These are phyloP conservation scores for Chionographis japonica DNA, from an alignment of 106 monocot genomes.

Conservation along the genomic window DNA sequence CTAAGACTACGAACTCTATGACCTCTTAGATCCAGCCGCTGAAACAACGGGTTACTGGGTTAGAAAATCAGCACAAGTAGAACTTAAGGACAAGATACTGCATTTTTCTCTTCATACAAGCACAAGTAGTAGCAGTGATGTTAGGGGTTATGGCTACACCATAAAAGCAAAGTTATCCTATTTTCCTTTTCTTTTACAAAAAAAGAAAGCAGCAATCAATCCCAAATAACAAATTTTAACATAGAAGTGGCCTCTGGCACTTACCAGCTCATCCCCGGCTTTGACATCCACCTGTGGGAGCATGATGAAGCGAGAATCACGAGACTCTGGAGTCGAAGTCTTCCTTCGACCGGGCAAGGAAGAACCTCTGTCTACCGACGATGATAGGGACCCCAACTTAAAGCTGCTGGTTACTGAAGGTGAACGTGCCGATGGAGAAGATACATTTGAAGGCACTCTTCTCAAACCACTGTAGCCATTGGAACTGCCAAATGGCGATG, in stretches of 20 bases:
- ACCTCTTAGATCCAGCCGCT: slow-evolving; percentile 93
- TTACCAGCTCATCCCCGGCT: slow-evolving; percentile 78
- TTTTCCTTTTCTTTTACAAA: too few species aligned
- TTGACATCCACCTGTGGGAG: slow-evolving; percentile 87
- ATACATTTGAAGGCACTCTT: slow-evolving; percentile 29
- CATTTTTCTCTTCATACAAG: too few species aligned
- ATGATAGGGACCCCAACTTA: slow-evolving; percentile 32
- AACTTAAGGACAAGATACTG: too few species aligned
- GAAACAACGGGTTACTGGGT: slow-evolving; percentile 15
- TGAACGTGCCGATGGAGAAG: slow-evolving; percentile 42
- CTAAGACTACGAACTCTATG: slow-evolving; percentile 73
- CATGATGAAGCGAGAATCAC: slow-evolving; percentile 72
- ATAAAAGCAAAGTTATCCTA: background rate
- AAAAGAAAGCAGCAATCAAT: background rate
- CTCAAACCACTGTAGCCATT: slow-evolving; percentile 30
- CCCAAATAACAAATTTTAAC: background rate
- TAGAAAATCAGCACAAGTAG: slow-evolving; percentile 5
- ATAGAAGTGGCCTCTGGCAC: slow-evolving; percentile 2
- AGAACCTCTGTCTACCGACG: slow-evolving; percentile 46
- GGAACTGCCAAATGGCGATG: slow-evolving; percentile 32
- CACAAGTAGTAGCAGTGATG: too few species aligned
- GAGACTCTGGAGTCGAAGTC: slow-evolving; percentile 41
- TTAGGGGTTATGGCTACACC: background rate
- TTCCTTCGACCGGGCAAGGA: slow-evolving; percentile 42
- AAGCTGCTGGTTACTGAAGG: slow-evolving; percentile 34